Evolutionary conservation across 75 land plant species (phyloP), one percentile per base, ranked within the genome.

Genomic region (Selaginella tamariscina): DNA sequence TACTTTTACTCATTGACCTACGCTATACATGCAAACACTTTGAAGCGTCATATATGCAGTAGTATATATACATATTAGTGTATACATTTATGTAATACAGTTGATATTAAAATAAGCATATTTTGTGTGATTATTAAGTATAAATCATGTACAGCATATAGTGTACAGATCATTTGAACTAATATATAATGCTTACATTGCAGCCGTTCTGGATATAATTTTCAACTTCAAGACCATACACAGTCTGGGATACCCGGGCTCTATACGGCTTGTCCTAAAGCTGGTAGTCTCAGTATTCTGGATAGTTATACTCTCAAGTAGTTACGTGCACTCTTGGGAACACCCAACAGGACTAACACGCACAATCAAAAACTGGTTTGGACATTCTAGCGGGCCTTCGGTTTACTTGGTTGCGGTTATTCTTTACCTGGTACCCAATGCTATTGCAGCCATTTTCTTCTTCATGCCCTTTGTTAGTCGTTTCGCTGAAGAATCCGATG

Each of bases 321-420:
- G 62, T n/a, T 59, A 59, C 26, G 26, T 26, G 8, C 26, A 59
- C 26, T 59, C 62, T 15, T 59, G 62, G 62, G 26, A 59, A 21
- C 23, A 59, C n/a, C 62, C 62, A 59, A 59, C 62, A 59, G 62
- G 62, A 21, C 62, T 59, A 23, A 59, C 62, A n/a, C 5, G 62
- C 5, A 59, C 62, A 2, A 27, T 59, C n/a, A 59, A 59, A 27
- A 59, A 59, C n/a, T 59, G 62, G 62, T n/a, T 59, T 8, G 62
- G 62, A 23, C 62, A 59, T 26, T 9, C 8, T 59, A 23, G 62
- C 9, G 62, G 62, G 21, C 62, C 62, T 59, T 59, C 62, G 9
- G 27, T 59, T 2, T 59, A 59, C 26, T 59, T 59, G 26, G 21
- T 21, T 9, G 62, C 62, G 8, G 62, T 59, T 8, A 59, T 59